Evolutionary conservation across 2,329 filamentous ascomycete species (phyloP).

Genomic region (Leptosphaerulina australis): DNA sequence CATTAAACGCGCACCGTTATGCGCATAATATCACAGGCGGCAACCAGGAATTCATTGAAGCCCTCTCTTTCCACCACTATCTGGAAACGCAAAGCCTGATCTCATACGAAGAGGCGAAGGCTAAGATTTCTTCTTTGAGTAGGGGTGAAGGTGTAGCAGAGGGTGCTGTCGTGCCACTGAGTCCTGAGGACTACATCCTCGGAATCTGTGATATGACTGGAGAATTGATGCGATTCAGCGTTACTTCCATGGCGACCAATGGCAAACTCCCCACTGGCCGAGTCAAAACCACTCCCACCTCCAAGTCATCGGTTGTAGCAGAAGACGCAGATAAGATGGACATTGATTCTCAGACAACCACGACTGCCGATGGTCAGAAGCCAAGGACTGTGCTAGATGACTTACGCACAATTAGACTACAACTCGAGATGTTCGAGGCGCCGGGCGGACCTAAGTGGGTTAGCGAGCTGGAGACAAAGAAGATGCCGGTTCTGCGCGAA

Average conservation of each 20-base stretch:
- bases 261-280: slow-evolving; percentile 58
- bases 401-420: slow-evolving; percentile 76
- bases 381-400: slow-evolving; percentile 75
- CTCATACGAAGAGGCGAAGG: slow-evolving; percentile 64
- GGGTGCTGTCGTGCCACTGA: slow-evolving; percentile 63
- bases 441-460: slow-evolving; percentile 60
- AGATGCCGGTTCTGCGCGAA: slow-evolving; percentile 82
- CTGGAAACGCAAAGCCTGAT: slow-evolving; percentile 78
- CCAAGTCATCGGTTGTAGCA: slow-evolving; percentile 21
- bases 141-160: neutral
- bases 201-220: slow-evolving; percentile 93
- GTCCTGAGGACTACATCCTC: slow-evolving; percentile 83
- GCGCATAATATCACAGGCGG: slow-evolving; percentile 75
- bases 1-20: slow-evolving; percentile 84
- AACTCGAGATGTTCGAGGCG: slow-evolving; percentile 75
- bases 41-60: slow-evolving; percentile 94
- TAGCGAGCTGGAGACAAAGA: slow-evolving; percentile 70
- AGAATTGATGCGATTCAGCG: slow-evolving; percentile 96
- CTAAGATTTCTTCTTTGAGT: slow-evolving; percentile 47
- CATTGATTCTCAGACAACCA: slow-evolving; percentile 38
- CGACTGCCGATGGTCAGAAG: slow-evolving; percentile 26
- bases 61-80: slow-evolving; percentile 87
- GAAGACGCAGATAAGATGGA: slow-evolving; percentile 44
- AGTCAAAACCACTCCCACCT: slow-evolving; percentile 22
- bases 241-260: slow-evolving; percentile 80